A percentile compares a stretch with the other conserved stretches of the same genome.
These are phyloP conservation scores for Gillenia trifoliata DNA, from an alignment of 306 rosid genomes.

Conservation along the genomic window DNA sequence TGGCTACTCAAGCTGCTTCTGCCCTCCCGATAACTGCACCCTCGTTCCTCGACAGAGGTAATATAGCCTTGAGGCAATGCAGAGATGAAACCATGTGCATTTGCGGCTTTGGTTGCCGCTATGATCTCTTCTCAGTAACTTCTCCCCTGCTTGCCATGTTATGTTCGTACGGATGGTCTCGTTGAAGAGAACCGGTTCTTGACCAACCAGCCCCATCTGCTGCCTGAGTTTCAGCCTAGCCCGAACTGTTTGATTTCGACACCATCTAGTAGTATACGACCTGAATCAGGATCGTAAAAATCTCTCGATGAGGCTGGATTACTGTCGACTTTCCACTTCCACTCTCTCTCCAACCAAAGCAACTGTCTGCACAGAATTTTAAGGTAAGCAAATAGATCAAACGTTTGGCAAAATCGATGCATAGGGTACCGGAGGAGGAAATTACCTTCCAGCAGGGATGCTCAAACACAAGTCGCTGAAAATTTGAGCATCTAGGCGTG, in stretches of 20 bases:
- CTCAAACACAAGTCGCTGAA: conserved; percentile 53
- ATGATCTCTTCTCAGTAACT: conserved; percentile 55
- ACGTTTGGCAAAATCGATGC: background rate
- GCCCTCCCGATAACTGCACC: conserved; percentile 95
- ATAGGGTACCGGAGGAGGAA: background rate
- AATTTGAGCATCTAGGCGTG: conserved; percentile 69
- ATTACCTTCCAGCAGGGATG: conserved; percentile 80
- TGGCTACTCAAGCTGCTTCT: conserved; percentile 85
- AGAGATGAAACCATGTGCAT: conserved; percentile 64
- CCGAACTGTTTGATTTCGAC: conserved; percentile 38
- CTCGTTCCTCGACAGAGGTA: conserved; percentile 84
- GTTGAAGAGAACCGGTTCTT: conserved; percentile 86
- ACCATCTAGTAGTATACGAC: conserved; percentile 56
- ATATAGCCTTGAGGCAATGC: conserved; percentile 65
- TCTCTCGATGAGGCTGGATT: conserved; percentile 64
- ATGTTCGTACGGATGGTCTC: conserved; percentile 72
- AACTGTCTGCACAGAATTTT: conserved; percentile 40
- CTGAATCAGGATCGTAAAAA: conserved; percentile 70
- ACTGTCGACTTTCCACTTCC: conserved; percentile 94
- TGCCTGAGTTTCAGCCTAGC: conserved; percentile 76
- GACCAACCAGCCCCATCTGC: conserved; percentile 86
- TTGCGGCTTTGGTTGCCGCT: conserved; percentile 66
- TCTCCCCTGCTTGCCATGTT: conserved; percentile 65
- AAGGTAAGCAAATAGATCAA: background rate
- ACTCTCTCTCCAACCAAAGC: conserved; percentile 98